These are phyloP conservation scores for Aspergillus flavus DNA, from an alignment of 2,329 filamentous ascomycete genomes.

Conservation along the genomic window DNA sequence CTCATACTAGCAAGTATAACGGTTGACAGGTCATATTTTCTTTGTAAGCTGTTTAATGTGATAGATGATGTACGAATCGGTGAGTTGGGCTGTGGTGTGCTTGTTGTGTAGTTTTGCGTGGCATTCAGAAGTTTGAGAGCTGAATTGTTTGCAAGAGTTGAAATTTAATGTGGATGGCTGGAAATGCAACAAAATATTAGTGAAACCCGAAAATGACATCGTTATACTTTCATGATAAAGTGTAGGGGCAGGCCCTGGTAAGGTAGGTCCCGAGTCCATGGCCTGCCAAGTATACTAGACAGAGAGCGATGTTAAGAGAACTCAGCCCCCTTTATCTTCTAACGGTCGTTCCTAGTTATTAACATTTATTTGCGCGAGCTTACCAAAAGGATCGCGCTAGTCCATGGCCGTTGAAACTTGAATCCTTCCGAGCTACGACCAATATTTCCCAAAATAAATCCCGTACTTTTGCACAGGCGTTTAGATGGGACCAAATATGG, in stretches of 20 bases:
- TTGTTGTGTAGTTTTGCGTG: neutral
- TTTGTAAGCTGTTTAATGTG: neutral
- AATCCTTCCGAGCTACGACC: neutral
- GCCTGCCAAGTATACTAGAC: neutral
- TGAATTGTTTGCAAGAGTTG: neutral
- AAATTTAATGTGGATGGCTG: neutral
- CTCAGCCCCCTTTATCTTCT: neutral
- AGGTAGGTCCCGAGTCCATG: neutral
- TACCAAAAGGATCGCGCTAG: neutral
- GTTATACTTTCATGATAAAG: too few relatives aligned
- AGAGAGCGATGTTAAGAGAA: neutral
- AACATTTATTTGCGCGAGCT: neutral
- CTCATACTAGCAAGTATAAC: neutral
- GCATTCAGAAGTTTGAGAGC: neutral
- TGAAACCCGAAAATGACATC: too few relatives aligned
- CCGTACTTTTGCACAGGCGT: neutral
- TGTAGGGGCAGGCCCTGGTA: too few relatives aligned
- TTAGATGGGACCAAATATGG: neutral
- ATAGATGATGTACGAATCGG: neutral
- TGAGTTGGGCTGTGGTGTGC: neutral
- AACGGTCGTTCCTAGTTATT: neutral
- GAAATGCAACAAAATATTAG: too few relatives aligned
- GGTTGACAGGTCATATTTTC: neutral
- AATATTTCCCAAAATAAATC: neutral
- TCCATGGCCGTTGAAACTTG: neutral